These are phyloP conservation scores for Tarenaya hassleriana DNA, from an alignment of 345 rosid genomes.

Conservation along the genomic window DNA sequence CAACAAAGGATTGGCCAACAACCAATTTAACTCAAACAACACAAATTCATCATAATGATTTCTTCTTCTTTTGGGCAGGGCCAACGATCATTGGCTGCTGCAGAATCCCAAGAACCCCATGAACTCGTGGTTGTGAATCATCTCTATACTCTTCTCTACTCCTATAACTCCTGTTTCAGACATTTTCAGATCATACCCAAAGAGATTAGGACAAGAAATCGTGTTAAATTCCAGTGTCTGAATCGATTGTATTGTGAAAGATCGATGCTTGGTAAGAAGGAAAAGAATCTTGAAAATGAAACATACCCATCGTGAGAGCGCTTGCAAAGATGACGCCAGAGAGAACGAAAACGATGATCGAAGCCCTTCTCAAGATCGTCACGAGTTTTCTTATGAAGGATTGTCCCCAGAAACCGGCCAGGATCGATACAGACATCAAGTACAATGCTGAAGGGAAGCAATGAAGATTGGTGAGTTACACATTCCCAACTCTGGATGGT, in stretches of 20 bases:
- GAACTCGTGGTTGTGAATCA: slow-evolving; percentile 71
- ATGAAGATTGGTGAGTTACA: too few relatives aligned
- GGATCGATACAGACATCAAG: slow-evolving; percentile 49
- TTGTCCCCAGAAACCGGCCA: slow-evolving; percentile 94
- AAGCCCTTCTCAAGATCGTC: slow-evolving; percentile 50
- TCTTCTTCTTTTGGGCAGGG: too few relatives aligned
- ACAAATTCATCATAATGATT: too few relatives aligned
- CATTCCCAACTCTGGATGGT: too few relatives aligned
- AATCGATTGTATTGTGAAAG: too few relatives aligned
- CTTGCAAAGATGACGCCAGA: slow-evolving; percentile 78
- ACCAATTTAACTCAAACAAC: too few relatives aligned
- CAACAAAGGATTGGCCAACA: slow-evolving; percentile 61
- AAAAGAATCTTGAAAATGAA: background rate
- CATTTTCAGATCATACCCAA: background rate
- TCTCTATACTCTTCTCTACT: slow-evolving; percentile 43
- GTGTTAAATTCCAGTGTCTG: too few relatives aligned
- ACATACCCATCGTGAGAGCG: slow-evolving; percentile 74
- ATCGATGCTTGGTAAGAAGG: too few relatives aligned
- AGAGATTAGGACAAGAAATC: background rate
- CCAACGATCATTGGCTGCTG: slow-evolving; percentile 48
- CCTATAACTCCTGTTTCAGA: slow-evolving; percentile 58
- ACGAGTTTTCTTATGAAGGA: slow-evolving; percentile 59
- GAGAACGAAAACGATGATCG: slow-evolving; percentile 66
- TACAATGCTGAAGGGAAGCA: slow-evolving; percentile 77
- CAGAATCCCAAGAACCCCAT: slow-evolving; percentile 82